A percentile compares a stretch with the other conserved stretches of the same genome.
Conservation (phyloP, 352 stramenopile genomes). For the Pythium scleroteichum region DNA sequence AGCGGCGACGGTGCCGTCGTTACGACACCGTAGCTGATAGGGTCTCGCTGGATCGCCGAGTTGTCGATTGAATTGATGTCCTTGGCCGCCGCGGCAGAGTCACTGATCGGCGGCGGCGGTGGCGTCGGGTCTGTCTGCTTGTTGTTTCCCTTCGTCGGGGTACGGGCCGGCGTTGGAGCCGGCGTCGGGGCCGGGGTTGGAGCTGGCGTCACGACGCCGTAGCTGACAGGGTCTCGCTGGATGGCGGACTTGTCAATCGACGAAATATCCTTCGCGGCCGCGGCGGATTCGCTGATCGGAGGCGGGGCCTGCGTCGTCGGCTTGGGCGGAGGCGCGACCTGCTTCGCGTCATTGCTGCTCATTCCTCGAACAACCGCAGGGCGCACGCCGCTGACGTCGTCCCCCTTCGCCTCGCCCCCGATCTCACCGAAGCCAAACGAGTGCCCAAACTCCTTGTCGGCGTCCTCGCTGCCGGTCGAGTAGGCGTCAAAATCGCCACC, state of each 20-base stretch:
- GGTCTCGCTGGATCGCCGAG: constrained; percentile 21
- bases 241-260: constrained; percentile 13
- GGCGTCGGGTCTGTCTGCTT: background rate
- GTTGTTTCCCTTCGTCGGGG: background rate
- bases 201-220: constrained; percentile 1
- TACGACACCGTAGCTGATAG: constrained; percentile 3
- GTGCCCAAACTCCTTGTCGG: background rate
- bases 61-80: constrained; percentile 15
- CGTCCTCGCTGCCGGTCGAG: background rate
- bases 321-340: background rate
- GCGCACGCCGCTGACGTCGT: constrained; percentile 1
- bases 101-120: constrained; percentile 9
- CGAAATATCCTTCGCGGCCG: constrained; percentile 16
- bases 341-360: background rate
- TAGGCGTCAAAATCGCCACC: background rate
- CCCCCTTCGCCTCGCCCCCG: background rate
- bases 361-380: background rate
- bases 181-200: background rate
- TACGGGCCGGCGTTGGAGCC: background rate
- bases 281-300: constrained; percentile 22
- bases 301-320: background rate
- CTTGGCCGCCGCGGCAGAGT: constrained; percentile 22
- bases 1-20: background rate
- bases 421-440: constrained; percentile 10
- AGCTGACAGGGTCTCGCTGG: constrained; percentile 7